Evolutionary conservation across 176 grass and related monocot genomes (phyloP).

Genomic region (maize (Zea mays)): DNA sequence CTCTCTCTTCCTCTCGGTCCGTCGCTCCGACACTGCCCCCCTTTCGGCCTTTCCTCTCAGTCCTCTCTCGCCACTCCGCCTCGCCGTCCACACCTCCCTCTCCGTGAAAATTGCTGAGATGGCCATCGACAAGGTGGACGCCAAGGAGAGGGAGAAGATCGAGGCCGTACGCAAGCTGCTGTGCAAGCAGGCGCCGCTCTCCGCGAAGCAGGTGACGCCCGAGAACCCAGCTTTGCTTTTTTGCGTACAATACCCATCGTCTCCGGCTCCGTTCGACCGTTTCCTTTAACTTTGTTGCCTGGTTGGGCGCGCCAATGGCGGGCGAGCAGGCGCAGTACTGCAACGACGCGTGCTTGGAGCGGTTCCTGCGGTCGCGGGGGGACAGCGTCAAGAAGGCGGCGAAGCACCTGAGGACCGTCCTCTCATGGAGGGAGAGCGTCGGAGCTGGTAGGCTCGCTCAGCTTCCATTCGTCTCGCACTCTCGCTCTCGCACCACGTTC

Average conservation of each 20-base stretch:
- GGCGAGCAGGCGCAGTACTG: conserved; percentile 78
- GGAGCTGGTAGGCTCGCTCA: conserved; percentile 50
- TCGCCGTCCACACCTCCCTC: background rate
- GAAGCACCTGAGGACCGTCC: conserved; percentile 78
- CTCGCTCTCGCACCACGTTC: background rate
- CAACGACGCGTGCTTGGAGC: conserved; percentile 81
- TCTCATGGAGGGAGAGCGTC: conserved; percentile 86
- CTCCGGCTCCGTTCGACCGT: background rate
- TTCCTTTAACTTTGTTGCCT: background rate
- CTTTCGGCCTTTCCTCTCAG: too few species aligned
- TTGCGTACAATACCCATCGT: background rate
- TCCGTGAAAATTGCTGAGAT: conserved; percentile 34
- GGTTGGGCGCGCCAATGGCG: background rate
- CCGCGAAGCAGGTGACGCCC: conserved; percentile 70
- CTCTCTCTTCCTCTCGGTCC: background rate
- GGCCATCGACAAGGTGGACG: conserved; percentile 76
- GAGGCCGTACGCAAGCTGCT: conserved; percentile 76
- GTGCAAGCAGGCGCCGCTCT: conserved; percentile 81
- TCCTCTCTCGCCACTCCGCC: background rate
- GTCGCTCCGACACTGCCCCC: background rate
- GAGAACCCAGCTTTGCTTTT: background rate
- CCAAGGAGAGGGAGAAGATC: conserved; percentile 69
- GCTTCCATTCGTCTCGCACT: conserved; percentile 18
- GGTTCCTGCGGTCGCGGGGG: conserved; percentile 71
- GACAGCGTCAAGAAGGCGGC: conserved; percentile 91